These are phyloP conservation scores for Penicillium sp. DNA, from an alignment of 2,329 filamentous ascomycete genomes.

Conservation along the genomic window DNA sequence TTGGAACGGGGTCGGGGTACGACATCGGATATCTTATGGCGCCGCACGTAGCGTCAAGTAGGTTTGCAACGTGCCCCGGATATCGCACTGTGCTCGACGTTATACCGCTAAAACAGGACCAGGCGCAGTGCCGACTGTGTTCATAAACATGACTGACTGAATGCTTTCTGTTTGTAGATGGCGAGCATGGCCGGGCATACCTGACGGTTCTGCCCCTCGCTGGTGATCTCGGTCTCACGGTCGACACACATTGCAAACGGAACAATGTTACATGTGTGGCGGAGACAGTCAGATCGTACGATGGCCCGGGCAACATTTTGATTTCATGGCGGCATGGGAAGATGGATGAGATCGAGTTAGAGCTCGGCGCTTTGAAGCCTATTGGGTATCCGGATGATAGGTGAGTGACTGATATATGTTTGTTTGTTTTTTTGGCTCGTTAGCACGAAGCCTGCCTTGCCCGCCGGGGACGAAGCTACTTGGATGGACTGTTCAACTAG, in stretches of 20 bases:
- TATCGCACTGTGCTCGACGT: no score
- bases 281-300: slow-evolving; percentile 18
- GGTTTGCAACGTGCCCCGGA: not conserved
- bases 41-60: slow-evolving; percentile 25
- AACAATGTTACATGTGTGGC: slow-evolving; percentile 25
- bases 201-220: slow-evolving; percentile 30
- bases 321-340: slow-evolving; percentile 30
- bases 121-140: not conserved
- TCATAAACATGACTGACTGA: slow-evolving; percentile 2
- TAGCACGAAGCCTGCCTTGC: not conserved
- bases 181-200: slow-evolving; percentile 18
- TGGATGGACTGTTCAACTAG: no score
- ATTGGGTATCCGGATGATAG: slow-evolving; percentile 27
- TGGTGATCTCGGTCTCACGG: slow-evolving; percentile 24
- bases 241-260: slow-evolving; percentile 29
- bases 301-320: slow-evolving; percentile 29
- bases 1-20: slow-evolving; percentile 25
- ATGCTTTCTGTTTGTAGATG: slow-evolving; percentile 9
- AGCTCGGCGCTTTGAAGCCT: slow-evolving; percentile 21
- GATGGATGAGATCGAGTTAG: slow-evolving; percentile 23
- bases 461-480: not conserved
- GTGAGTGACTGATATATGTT: slow-evolving; percentile 16
- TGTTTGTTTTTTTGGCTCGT: not conserved
- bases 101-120: not conserved
- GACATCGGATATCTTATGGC: slow-evolving; percentile 31